These are phyloP conservation scores for Daedaleopsis nitida DNA, from an alignment of 768 basidiomycete species.

Conservation along the genomic window DNA sequence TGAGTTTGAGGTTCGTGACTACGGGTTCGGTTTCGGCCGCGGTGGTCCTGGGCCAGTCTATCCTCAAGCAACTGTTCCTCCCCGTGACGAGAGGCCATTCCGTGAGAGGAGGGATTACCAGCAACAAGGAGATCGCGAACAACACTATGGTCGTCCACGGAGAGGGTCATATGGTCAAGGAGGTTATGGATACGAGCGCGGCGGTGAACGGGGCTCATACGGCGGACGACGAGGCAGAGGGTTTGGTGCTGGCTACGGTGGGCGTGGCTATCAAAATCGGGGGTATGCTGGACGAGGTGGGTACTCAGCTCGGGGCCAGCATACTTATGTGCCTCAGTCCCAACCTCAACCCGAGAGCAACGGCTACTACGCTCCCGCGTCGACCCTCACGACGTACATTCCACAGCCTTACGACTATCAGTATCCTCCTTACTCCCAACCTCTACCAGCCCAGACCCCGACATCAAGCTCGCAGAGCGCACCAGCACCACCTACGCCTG, in stretches of 20 bases:
- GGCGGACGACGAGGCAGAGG: constrained; percentile 36
- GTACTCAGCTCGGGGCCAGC: constrained; percentile 16
- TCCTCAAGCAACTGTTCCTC: constrained; percentile 16
- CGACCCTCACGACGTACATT: constrained; percentile 24
- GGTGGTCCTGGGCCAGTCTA: constrained; percentile 37
- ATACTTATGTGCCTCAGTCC: constrained; percentile 23
- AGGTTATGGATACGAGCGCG: constrained; percentile 36
- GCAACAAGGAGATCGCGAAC: constrained; percentile 26
- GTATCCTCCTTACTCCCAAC: constrained; percentile 19
- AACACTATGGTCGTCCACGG: constrained; percentile 29
- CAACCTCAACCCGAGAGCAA: constrained; percentile 25
- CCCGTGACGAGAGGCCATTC: constrained; percentile 32
- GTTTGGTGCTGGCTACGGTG: constrained; percentile 31
- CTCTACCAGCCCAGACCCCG: constrained; percentile 31
- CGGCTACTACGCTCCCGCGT: constrained; percentile 21
- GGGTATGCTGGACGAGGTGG: constrained; percentile 19
- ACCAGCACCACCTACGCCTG: constrained; percentile 39
- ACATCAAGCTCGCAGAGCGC: constrained; percentile 16
- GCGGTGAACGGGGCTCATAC: constrained; percentile 41
- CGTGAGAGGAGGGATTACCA: constrained; percentile 28
- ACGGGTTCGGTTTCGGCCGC: constrained; percentile 64
- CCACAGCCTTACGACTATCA: constrained; percentile 20
- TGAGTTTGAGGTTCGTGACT: constrained; percentile 60
- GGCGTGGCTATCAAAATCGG: constrained; percentile 30
- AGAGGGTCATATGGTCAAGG: constrained; percentile 35